Percentiles rank a stretch among this genome's conserved stretches.
phyloP scores from a whole-genome alignment of 768 basidiomycete genomes.

The Suillus luteus region DNA sequence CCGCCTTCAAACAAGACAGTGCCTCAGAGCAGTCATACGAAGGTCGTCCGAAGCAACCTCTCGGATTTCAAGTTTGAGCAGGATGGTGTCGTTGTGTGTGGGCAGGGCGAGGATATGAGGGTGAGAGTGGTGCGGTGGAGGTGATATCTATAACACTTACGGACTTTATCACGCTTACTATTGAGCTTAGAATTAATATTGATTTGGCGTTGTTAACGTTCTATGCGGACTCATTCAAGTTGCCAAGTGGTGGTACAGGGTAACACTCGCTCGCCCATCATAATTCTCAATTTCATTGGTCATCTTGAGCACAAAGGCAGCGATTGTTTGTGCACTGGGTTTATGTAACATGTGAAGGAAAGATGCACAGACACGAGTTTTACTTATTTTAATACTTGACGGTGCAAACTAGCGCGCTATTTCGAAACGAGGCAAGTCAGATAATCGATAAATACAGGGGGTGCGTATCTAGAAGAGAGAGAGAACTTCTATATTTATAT shows the following conservation, averaged over 20 bases:
- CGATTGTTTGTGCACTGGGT: too few species aligned
- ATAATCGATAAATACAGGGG: too few species aligned
- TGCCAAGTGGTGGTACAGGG: background rate
- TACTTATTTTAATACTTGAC: too few species aligned
- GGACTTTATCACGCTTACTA: background rate
- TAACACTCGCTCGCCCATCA: background rate
- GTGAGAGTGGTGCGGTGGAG: conserved; percentile 33
- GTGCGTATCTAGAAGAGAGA: too few species aligned
- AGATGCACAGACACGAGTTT: too few species aligned
- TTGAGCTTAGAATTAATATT: background rate
- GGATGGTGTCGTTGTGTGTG: conserved; percentile 21
- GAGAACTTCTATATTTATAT: too few species aligned
- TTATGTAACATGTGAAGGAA: too few species aligned
- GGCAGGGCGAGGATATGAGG: conserved; percentile 11
- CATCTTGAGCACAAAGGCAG: too few species aligned
- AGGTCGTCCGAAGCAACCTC: conserved; percentile 22
- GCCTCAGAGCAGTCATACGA: conserved; percentile 1
- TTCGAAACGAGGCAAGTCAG: too few species aligned
- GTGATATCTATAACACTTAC: conserved; percentile 20
- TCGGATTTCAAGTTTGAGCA: conserved; percentile 27
- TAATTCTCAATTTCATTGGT: too few species aligned
- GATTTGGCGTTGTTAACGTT: background rate
- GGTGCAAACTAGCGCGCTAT: too few species aligned
- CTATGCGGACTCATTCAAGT: background rate
- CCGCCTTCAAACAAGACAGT: background rate